Conservation (phyloP, 345 rosid genomes). For the Tarenaya hassleriana region DNA sequence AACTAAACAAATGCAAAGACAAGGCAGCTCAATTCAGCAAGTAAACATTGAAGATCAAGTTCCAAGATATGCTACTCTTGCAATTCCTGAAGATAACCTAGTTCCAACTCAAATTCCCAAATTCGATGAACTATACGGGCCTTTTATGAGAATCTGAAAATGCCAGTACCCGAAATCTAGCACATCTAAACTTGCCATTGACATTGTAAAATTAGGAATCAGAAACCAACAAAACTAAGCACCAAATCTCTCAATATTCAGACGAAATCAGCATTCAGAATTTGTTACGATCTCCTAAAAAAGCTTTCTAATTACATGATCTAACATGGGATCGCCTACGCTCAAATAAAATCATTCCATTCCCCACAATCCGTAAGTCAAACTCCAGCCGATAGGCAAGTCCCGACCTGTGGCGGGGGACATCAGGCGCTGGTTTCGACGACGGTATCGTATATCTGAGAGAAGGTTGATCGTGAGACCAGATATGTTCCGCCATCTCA, state of each 20-base stretch:
- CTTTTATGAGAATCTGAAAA: too few species aligned
- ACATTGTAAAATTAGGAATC: neutral
- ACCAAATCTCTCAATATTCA: neutral
- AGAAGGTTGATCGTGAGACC: conserved; percentile 30
- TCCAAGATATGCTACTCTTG: neutral
- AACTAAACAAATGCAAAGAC: neutral
- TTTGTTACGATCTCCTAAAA: neutral
- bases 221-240: neutral
- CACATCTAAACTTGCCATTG: neutral
- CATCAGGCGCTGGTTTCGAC: conserved; percentile 15
- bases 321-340: neutral
- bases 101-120: neutral
- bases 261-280: neutral
- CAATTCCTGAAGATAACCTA: neutral
- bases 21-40: neutral
- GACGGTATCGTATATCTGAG: conserved; percentile 20
- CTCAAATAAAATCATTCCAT: neutral
- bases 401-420: conserved; percentile 32
- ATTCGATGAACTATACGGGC: too few species aligned
- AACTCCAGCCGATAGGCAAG: neutral
- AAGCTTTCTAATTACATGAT: neutral
- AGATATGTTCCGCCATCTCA: conserved; percentile 35
- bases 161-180: neutral
- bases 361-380: neutral
- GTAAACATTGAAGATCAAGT: conserved; percentile 7